phyloP scores from a whole-genome alignment of 495 filamentous ascomycete species.

The Xylaria venustula region DNA sequence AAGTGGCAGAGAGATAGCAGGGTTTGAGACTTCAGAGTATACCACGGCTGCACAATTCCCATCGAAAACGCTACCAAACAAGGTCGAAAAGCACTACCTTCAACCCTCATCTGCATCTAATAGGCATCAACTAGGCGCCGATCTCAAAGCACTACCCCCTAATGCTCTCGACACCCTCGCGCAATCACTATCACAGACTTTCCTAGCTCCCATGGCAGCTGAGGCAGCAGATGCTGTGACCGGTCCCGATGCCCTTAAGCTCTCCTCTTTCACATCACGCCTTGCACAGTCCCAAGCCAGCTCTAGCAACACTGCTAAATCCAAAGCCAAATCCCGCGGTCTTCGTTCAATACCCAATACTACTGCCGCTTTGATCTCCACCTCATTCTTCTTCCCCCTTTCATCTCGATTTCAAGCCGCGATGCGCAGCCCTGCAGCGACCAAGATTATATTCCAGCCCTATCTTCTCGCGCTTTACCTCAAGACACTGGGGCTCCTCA shows the following conservation, averaged over 20 bases:
- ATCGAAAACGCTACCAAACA: conserved; percentile 66
- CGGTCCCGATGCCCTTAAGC: conserved; percentile 81
- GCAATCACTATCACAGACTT: conserved; percentile 59
- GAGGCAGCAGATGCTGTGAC: conserved; percentile 66
- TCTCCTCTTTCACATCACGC: conserved; percentile 50
- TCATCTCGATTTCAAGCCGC: conserved; percentile 59
- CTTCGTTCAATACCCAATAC: conserved; percentile 69
- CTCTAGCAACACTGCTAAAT: neutral
- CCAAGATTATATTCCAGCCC: conserved; percentile 56
- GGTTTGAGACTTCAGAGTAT: conserved; percentile 65
- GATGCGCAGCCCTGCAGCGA: conserved; percentile 41
- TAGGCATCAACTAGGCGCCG: conserved; percentile 18
- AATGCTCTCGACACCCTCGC: conserved; percentile 64
- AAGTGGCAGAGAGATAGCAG: conserved; percentile 82
- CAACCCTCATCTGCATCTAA: conserved; percentile 14
- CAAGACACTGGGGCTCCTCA: conserved; percentile 63
- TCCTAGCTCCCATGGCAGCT: conserved; percentile 78
- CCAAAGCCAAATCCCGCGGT: conserved; percentile 35
- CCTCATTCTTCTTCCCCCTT: conserved; percentile 80
- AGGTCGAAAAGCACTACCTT: conserved; percentile 51
- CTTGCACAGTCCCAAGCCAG: conserved; percentile 27
- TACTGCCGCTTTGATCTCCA: conserved; percentile 68
- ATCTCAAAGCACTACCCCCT: conserved; percentile 46
- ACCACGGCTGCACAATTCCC: conserved; percentile 56
- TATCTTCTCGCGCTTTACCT: conserved; percentile 60